Conservation (phyloP, 805 yeast genomes). For the Yarrowia yakushimensis region DNA sequence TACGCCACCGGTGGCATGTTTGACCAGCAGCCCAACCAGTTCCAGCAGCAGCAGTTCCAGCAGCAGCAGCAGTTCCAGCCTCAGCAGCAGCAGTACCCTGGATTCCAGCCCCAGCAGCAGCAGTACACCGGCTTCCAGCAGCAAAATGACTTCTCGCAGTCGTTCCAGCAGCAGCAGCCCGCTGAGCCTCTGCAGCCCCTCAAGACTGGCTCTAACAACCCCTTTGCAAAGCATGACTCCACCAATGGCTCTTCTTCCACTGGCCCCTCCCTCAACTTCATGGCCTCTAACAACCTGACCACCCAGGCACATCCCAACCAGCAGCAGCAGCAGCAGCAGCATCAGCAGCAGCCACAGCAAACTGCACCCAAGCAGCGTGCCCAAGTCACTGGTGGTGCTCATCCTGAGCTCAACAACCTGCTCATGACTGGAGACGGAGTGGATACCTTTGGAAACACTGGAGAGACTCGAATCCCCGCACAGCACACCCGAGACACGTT, state of each 20-base stretch:
- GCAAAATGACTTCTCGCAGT: conserved; percentile 49
- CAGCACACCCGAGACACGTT: conserved; percentile 84
- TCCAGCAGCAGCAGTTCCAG: conserved; percentile 33
- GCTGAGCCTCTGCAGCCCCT: conserved; percentile 60
- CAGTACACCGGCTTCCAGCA: conserved; percentile 45
- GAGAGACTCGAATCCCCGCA: conserved; percentile 81
- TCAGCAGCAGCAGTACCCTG: conserved; percentile 42
- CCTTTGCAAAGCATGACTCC: conserved; percentile 51
- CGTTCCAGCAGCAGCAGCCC: conserved; percentile 61
- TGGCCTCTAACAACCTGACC: conserved; percentile 20
- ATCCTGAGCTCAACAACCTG: conserved; percentile 64
- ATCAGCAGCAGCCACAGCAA: conserved; percentile 36
- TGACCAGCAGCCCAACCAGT: conserved; percentile 26
- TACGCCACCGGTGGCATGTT: conserved; percentile 35
- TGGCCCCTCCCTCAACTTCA: conserved; percentile 25
- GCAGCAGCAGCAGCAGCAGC: conserved; percentile 34
- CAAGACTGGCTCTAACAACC: conserved; percentile 72
- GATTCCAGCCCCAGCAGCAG: conserved; percentile 38
- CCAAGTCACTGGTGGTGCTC: conserved; percentile 29
- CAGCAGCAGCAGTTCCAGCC: conserved; percentile 51
- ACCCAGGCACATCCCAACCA: conserved; percentile 13
- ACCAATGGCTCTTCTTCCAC: not conserved
- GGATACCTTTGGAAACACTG: conserved; percentile 90
- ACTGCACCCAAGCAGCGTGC: conserved; percentile 32
- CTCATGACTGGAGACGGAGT: conserved; percentile 85